These are phyloP conservation scores for Boletus coccyginus DNA, from an alignment of 768 basidiomycete species.

Conservation along the genomic window DNA sequence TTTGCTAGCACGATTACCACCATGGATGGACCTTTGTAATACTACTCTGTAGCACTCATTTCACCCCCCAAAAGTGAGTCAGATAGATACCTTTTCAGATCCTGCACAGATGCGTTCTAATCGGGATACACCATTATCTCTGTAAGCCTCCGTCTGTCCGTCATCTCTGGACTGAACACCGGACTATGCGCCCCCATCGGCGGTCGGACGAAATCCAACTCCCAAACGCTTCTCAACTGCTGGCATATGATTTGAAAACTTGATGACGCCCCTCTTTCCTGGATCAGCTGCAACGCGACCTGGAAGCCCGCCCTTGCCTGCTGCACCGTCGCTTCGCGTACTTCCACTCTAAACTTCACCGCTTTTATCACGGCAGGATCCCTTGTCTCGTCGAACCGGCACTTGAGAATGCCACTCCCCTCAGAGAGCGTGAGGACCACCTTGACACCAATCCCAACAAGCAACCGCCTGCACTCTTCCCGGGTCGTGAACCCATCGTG, in stretches of 20 bases:
- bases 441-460: constrained; percentile 68
- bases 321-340: constrained; percentile 43
- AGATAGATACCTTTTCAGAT: constrained; percentile 11
- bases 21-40: constrained; percentile 34
- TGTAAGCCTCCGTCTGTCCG: constrained; percentile 26
- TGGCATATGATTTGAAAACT: constrained; percentile 75
- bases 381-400: constrained; percentile 65
- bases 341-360: constrained; percentile 81
- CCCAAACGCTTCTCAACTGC: constrained; percentile 68
- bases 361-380: constrained; percentile 61
- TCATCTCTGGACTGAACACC: constrained; percentile 29
- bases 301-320: constrained; percentile 48
- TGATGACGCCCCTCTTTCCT: constrained; percentile 86
- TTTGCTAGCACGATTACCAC: constrained; percentile 38
- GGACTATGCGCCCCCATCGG: constrained; percentile 15
- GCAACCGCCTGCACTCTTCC: constrained; percentile 67
- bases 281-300: constrained; percentile 62
- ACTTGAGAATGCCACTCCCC: constrained; percentile 68
- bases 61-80: neutral
- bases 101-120: constrained; percentile 17
- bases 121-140: constrained; percentile 34
- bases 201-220: constrained; percentile 44
- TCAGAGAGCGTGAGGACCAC: constrained; percentile 66
- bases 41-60: constrained; percentile 1
- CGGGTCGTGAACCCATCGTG: constrained; percentile 63